Evolutionary conservation across 805 yeast genomes (phyloP), one percentile per base, ranked within the genome.

Genomic region (Tetrapisispora pingtungensis): DNA sequence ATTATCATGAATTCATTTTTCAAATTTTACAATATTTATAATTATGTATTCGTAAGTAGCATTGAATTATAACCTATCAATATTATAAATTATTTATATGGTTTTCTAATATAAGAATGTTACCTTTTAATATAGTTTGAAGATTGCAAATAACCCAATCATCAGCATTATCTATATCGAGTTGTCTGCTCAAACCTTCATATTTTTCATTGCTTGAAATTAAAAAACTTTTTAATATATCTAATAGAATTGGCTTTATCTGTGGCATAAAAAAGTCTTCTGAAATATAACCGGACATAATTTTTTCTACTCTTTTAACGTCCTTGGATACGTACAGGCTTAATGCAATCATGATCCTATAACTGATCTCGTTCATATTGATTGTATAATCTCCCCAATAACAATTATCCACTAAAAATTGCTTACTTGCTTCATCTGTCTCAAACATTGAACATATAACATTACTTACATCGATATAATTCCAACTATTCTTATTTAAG

Each of bases 331-430:
- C 50, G 8, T 72, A 46, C 0, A 72, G 68, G 3, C 93, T 85
- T 32, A 89, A 61, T 0, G 88, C 96, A 2, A 89, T 78, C 46
- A 80, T 78, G 0, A 86, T 75, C 41, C 96, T 67, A 58, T 80
- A 88, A 12, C 95, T 85, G 1, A 80, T 59, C 3, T 73, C 75
- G 1, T 64, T 67, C 4, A 47, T 42, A 34, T 69, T 73, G 2
- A 86, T 60, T 0, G 94, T 83, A 59, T 85, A 89, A 27, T 84
- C 90, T 1, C 82, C 93, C 58, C 62, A 74, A 55, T 86, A 90
- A 8, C 73, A 81, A 34, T 64, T 49, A 3, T 68, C 62, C 49
- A 71, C 63, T 35, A 89, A 65, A 54, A 71, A 80, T 10, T 62
- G 64, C 1, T 49, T 48, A 19, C 41, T 22, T 35, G 78, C 80